Evolutionary conservation across 768 basidiomycete genomes (phyloP), one percentile per base, ranked within the genome.

Genomic region (Leucosporidium scottii): DNA sequence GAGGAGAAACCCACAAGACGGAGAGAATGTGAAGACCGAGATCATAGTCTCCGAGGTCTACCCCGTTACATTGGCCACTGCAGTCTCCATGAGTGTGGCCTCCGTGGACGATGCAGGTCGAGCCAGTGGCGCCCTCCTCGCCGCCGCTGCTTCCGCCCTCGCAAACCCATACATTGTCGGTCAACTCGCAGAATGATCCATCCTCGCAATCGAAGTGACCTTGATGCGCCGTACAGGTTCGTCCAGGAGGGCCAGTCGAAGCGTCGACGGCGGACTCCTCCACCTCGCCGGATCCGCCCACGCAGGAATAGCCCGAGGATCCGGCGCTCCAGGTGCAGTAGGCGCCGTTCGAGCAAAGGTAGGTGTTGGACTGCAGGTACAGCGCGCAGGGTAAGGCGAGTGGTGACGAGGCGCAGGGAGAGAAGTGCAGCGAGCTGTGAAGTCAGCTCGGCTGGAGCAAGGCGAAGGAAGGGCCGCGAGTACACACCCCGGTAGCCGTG

Each of bases 11-110:
- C 28, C 21, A 68, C 67, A 73, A 75, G 44, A 75, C 61, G 1
- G 74, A 59, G 39, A 61, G 72, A n/a, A 75, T 67, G 54, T 75
- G 74, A 2, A 75, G 51, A 20, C 61, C 61, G 8, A 65, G 21
- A 44, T 75, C 59, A 64, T 73, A 75, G 1, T 39, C 53, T 47
- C 72, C 71, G 1, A 68, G 50, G 47, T 73, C 71, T 25, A 73
- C n/a, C 9, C 66, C 66, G 48, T 73, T 66, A 49, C 71, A 73
- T 0, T 27, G 48, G 1, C 30, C 56, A 3, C 5, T 61, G 27
- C 68, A 69, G n/a, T 73, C 71, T 17, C 71, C 71, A 44, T 73
- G 71, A 0, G 71, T 73, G 60, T 73, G 71, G 0, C 68, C 68
- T 4, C 71, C 71, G n/a, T 73, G 71, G 0, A 73, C 67, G 25